These are phyloP conservation scores for Eucalyptus microcorys DNA, from an alignment of 345 rosid species.

Conservation along the genomic window DNA sequence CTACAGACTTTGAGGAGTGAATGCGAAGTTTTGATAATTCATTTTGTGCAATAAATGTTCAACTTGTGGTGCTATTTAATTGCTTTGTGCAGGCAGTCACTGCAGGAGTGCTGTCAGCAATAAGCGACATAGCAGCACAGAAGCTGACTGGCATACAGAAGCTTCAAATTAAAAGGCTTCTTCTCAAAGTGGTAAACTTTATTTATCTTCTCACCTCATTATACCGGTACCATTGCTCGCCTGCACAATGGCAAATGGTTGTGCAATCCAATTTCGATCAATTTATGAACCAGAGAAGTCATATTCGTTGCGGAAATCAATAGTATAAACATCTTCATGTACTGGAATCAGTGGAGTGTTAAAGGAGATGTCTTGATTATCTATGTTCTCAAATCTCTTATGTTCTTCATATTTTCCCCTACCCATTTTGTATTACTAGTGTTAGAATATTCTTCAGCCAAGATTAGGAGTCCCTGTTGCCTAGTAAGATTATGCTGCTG, in stretches of 20 bases:
- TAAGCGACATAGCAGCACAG: constrained; percentile 65
- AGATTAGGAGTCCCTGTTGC: background rate
- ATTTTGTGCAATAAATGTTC: background rate
- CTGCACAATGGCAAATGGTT: background rate
- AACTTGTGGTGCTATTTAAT: background rate
- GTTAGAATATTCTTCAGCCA: background rate
- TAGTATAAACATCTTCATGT: background rate
- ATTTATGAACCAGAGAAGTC: background rate
- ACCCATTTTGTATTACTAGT: background rate
- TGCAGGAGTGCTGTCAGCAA: constrained; percentile 66
- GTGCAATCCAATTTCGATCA: background rate
- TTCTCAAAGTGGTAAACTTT: constrained; percentile 69
- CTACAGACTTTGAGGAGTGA: background rate
- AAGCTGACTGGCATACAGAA: constrained; percentile 78
- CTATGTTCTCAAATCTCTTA: background rate
- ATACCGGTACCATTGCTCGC: background rate
- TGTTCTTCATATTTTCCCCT: background rate
- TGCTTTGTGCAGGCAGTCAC: constrained; percentile 49
- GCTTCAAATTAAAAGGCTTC: constrained; percentile 67
- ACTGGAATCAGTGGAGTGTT: background rate
- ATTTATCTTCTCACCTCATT: background rate
- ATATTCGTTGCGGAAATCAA: background rate
- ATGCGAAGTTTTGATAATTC: background rate
- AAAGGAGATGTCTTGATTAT: background rate
- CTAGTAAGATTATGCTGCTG: background rate